Percentiles rank a stretch among this genome's conserved stretches.
Conservation (phyloP, 176 grass and related monocot species). For the Cocos nucifera region DNA sequence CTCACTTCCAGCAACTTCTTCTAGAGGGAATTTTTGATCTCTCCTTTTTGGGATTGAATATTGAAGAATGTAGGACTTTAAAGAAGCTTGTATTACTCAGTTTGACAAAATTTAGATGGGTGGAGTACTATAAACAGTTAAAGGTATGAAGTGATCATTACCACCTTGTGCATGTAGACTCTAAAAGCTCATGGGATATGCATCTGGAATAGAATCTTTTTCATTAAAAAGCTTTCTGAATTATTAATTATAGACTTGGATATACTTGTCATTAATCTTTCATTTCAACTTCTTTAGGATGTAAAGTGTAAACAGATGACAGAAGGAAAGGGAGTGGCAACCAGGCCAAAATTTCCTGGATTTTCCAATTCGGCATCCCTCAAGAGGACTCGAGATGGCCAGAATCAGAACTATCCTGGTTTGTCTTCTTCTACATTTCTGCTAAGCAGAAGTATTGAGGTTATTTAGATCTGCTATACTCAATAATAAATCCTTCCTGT, state of each 20-base stretch:
- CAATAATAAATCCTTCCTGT: no score
- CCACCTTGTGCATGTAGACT: no score
- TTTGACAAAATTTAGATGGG: constrained; percentile 27
- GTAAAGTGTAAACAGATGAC: constrained; percentile 8
- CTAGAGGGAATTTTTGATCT: constrained; percentile 29
- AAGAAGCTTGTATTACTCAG: constrained; percentile 28
- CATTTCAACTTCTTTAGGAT: constrained; percentile 36
- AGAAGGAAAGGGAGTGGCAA: constrained; percentile 19
- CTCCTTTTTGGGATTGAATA: constrained; percentile 19
- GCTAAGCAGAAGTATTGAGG: neutral
- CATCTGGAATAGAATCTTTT: neutral
- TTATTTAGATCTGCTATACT: no score
- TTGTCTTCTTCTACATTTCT: constrained; percentile 13
- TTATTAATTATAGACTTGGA: neutral
- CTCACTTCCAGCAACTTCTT: constrained; percentile 28
- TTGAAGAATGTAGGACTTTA: constrained; percentile 27
- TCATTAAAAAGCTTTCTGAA: neutral
- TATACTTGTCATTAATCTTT: neutral
- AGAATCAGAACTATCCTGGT: constrained; percentile 57
- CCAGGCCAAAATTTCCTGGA: constrained; percentile 22
- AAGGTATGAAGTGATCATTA: constrained; percentile 17
- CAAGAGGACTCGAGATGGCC: constrained; percentile 48
- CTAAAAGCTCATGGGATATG: neutral
- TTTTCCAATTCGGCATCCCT: constrained; percentile 26
- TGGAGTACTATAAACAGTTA: constrained; percentile 23